Evolutionary conservation across 2,329 filamentous ascomycete species (phyloP).

Genomic region (Cephalotrichum gorgonifer): DNA sequence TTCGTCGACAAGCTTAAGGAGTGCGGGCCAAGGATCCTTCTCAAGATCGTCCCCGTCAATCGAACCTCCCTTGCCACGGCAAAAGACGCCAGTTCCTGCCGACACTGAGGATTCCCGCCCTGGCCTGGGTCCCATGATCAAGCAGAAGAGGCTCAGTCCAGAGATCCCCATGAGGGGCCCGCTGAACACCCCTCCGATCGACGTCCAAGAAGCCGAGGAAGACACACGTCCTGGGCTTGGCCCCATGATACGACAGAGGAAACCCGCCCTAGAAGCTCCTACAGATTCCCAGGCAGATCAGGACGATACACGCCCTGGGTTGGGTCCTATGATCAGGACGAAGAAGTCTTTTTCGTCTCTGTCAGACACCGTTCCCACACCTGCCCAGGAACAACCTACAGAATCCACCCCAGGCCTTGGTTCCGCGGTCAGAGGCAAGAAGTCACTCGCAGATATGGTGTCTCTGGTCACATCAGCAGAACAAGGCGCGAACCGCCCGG

Average conservation of each 20-base stretch:
- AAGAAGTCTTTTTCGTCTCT: not conserved
- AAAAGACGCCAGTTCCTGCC: conserved; percentile 5
- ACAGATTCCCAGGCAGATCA: not conserved
- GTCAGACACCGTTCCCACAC: not conserved
- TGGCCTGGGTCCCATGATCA: conserved; percentile 84
- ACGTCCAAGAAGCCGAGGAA: not conserved
- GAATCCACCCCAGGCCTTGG: conserved; percentile 62
- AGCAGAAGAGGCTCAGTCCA: conserved; percentile 17
- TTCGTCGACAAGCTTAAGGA: conserved; percentile 7
- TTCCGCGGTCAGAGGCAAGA: conserved; percentile 69
- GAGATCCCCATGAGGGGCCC: not conserved
- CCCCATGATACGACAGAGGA: not conserved
- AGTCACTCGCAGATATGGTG: not conserved
- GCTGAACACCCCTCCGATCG: not conserved
- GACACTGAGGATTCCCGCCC: conserved; percentile 44
- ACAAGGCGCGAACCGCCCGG: not conserved
- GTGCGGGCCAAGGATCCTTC: conserved; percentile 1
- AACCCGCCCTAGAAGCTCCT: not conserved
- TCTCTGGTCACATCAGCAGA: conserved; percentile 2
- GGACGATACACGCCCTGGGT: not conserved
- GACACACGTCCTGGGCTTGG: not conserved
- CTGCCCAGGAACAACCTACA: conserved; percentile 16
- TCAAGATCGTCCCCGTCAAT: not conserved
- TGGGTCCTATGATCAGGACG: not conserved
- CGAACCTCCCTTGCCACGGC: not conserved